A percentile compares a stretch with the other conserved stretches of the same genome.
Conservation (phyloP, 108 stramenopile species). For the Cyclotella choctawhatcheeana region DNA sequence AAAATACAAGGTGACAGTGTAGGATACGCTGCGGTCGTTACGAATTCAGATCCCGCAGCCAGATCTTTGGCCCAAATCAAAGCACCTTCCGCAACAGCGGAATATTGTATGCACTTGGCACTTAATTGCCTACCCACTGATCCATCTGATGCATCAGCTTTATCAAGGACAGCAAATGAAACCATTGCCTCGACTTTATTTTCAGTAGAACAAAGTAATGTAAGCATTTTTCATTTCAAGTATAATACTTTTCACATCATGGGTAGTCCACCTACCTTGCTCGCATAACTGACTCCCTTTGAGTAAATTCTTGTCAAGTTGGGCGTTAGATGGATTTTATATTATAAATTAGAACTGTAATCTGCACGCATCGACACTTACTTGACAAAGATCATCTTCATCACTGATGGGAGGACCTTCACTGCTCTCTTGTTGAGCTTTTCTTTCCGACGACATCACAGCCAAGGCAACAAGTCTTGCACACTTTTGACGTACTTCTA, state of each 20-base stretch:
- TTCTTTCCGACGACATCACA: slow-evolving; percentile 63
- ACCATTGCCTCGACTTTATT: slow-evolving; percentile 75
- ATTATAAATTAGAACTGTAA: background rate
- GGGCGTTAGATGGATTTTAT: no score
- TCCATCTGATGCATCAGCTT: slow-evolving; percentile 25
- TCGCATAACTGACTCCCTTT: slow-evolving; percentile 81
- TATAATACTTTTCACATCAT: background rate
- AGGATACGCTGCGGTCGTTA: slow-evolving; percentile 74
- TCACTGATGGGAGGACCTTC: slow-evolving; percentile 32
- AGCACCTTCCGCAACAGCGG: slow-evolving; percentile 74
- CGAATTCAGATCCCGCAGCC: slow-evolving; percentile 68
- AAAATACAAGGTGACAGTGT: slow-evolving; percentile 80
- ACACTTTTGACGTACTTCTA: slow-evolving; percentile 66
- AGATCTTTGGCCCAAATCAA: slow-evolving; percentile 83
- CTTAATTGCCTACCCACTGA: slow-evolving; percentile 74
- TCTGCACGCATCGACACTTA: background rate
- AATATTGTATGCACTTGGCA: slow-evolving; percentile 64
- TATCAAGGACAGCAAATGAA: slow-evolving; percentile 70
- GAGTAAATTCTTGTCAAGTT: slow-evolving; percentile 23
- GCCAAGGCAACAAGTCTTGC: slow-evolving; percentile 73
- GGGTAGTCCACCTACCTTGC: slow-evolving; percentile 26
- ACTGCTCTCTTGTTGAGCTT: slow-evolving; percentile 28
- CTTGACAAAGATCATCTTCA: slow-evolving; percentile 58
- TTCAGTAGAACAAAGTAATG: background rate
- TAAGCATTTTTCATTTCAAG: background rate